Conservation (phyloP, 2,329 filamentous ascomycete genomes). For the Venturia nashicola region DNA sequence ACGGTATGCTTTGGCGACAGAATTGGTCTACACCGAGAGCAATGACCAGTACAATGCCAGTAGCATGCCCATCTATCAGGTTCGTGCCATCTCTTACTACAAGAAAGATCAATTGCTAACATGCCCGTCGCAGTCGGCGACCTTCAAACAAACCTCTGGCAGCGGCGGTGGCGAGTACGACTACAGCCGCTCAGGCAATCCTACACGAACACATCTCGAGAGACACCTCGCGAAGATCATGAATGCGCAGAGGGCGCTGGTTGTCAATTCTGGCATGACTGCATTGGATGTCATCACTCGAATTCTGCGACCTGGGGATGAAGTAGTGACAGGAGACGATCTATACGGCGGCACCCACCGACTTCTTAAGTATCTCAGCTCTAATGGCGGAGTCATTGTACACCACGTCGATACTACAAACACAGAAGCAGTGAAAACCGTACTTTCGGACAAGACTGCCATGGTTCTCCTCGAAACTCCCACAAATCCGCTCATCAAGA, state of each 20-base stretch:
- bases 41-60: constrained; percentile 96
- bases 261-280: constrained; percentile 94
- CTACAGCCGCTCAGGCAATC: constrained; percentile 96
- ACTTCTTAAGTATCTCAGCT: constrained; percentile 79
- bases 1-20: constrained; percentile 87
- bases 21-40: constrained; percentile 90
- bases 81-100: constrained; percentile 59
- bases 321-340: constrained; percentile 94
- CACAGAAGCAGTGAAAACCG: constrained; percentile 54
- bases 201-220: constrained; percentile 90
- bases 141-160: constrained; percentile 86
- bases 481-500: constrained; percentile 96
- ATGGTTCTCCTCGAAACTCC: constrained; percentile 96
- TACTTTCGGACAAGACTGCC: constrained; percentile 68
- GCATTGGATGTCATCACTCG: constrained; percentile 93
- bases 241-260: constrained; percentile 81
- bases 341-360: constrained; percentile 93
- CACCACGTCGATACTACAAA: constrained; percentile 93
- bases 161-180: constrained; percentile 78
- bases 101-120: constrained; percentile 40
- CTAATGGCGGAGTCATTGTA: constrained; percentile 82
- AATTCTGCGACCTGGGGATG: constrained; percentile 79
- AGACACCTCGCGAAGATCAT: constrained; percentile 98
- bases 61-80: constrained; percentile 93
- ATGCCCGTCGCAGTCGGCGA: constrained; percentile 56